Evolutionary conservation across 1,284 basidiomycete species (phyloP).

Genomic region (Mycosarcoma maydis): DNA sequence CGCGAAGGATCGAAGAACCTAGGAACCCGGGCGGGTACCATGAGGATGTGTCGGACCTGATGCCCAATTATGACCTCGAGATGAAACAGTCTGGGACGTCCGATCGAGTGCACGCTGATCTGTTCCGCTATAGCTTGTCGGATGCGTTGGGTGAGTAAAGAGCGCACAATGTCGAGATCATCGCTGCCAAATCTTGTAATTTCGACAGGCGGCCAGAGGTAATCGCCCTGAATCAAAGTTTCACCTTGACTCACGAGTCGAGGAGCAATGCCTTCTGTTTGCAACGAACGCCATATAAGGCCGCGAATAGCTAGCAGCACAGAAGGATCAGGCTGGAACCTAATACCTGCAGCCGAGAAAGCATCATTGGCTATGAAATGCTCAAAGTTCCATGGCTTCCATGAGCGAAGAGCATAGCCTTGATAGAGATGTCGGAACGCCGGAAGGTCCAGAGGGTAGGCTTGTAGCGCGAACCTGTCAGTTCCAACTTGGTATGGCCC

Average conservation of each 20-base stretch:
- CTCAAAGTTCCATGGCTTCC: constrained; percentile 4
- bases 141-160: background rate
- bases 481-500: background rate
- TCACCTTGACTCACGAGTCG: background rate
- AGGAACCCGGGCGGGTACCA: background rate
- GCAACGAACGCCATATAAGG: background rate
- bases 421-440: constrained; percentile 4
- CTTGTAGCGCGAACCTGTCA: background rate
- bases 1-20: background rate
- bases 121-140: background rate
- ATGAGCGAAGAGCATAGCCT: background rate
- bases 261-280: background rate
- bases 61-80: background rate
- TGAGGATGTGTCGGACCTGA: background rate
- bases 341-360: background rate
- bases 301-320: background rate
- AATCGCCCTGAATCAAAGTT: constrained; percentile 4
- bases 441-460: constrained; percentile 4
- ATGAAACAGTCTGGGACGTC: background rate
- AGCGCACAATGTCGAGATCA: background rate
- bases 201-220: constrained; percentile 12
- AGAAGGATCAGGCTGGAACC: background rate
- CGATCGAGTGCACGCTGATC: background rate
- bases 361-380: background rate
- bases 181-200: background rate